Evolutionary conservation across 164 flowering plant species (phyloP), one percentile per base, ranked within the genome.

Genomic region (Magnolia kwangsiensis): DNA sequence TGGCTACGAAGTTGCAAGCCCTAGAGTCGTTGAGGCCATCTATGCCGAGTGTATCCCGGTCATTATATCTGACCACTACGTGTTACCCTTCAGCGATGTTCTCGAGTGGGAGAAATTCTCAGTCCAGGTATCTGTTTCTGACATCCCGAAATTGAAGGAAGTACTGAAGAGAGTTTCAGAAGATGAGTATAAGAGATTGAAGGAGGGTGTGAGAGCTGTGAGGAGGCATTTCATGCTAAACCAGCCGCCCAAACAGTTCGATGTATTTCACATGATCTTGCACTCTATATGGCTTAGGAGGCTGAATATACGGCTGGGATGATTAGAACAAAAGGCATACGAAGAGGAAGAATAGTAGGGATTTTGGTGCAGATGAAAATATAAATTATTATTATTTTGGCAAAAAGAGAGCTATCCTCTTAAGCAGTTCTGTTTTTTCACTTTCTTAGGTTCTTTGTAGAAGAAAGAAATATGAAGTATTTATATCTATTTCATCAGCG

Each of bases 241-340:
- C 78, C 77, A 79, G 59, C 98, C 93, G 0, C 80, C 89, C 4
- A 75, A 85, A 82, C 83, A 87, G 71, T 89, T 87, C 69, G 96
- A 93, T 78, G 86, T 80, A 71, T 89, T 89, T 75, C 92, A 93
- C 81, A 91, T 90, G 96, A 80, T 90, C 0, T 61, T 93, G 69
- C 96, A 91, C 77, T 93, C 98, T 29, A 75, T 93, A 4, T 93
- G 98, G 98, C 94, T 93, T 23, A 82, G 98, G 76, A 86, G 96
- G 76, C 20, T 93, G 7, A 89, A 93, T 75, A 0, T 86, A 18
- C 78, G 69, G 74, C 78, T 86, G 50, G 27, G 61, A 7, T 79
- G 24, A 64, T 14, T 37, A 37, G 6, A 37, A 37, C 45, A 37
- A 37, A 37, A 37, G 45, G 4, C 45, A 37, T 37, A 37, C 0